Percentiles rank a stretch among this genome's conserved stretches.
phyloP scores from a whole-genome alignment of 257 asterid species.

The Solanum bukasovii region DNA sequence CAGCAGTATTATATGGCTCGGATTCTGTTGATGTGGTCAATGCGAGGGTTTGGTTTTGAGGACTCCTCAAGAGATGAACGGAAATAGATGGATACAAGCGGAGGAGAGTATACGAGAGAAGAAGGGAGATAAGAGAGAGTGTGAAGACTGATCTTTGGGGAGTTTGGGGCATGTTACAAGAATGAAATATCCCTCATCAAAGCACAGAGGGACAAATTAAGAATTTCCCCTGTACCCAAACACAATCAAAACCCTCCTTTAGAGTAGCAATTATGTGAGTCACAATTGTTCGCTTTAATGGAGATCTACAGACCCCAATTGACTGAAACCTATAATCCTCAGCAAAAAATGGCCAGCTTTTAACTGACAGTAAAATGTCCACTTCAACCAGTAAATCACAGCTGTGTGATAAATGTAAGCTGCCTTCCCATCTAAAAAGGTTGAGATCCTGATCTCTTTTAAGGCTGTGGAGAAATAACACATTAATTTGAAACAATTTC shows the following conservation, averaged over 20 bases:
- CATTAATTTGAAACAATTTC: background rate
- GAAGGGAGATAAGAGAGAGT: conserved; percentile 1
- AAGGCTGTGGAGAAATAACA: background rate
- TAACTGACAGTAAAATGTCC: background rate
- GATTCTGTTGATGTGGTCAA: background rate
- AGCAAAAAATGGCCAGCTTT: background rate
- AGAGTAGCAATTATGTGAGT: background rate
- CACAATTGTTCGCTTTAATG: background rate
- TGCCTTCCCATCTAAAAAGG: background rate
- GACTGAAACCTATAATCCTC: background rate
- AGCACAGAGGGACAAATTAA: background rate
- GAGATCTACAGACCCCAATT: background rate
- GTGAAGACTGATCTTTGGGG: conserved; percentile 2
- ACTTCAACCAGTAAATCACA: background rate
- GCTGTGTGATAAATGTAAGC: background rate
- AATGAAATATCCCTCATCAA: conserved; percentile 6
- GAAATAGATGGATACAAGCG: conserved; percentile 1
- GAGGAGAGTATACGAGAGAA: background rate
- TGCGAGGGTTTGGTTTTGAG: background rate
- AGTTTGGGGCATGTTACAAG: conserved; percentile 1
- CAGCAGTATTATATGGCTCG: background rate
- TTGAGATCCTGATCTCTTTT: background rate
- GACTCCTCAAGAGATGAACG: background rate
- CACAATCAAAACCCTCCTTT: background rate
- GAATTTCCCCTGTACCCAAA: background rate